phyloP scores from a whole-genome alignment of 768 basidiomycete species.

The Mycena leptocephala region DNA sequence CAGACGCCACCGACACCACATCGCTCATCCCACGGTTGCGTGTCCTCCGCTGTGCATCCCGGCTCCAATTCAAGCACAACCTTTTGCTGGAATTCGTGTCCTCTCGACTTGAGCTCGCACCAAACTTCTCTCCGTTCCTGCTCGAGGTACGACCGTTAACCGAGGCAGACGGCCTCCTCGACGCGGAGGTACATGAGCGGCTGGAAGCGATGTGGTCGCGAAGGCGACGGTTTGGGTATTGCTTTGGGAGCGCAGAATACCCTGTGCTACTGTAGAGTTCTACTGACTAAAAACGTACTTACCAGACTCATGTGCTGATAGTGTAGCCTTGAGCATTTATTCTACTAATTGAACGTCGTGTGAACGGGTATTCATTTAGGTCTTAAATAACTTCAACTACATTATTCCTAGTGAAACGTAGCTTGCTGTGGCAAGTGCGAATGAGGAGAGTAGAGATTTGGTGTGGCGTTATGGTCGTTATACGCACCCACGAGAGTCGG shows the following conservation, averaged over 20 bases:
- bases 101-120: slow-evolving; percentile 17
- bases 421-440: not conserved
- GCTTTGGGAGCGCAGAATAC: slow-evolving; percentile 20
- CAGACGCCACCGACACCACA: not conserved
- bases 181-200: slow-evolving; percentile 20
- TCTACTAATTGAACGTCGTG: not conserved
- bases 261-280: slow-evolving; percentile 7
- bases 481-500: too few species aligned
- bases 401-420: not conserved
- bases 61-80: slow-evolving; percentile 21
- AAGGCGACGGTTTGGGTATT: slow-evolving; percentile 17
- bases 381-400: not conserved
- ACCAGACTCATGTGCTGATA: not conserved
- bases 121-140: slow-evolving; percentile 11
- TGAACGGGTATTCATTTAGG: not conserved
- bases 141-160: slow-evolving; percentile 17
- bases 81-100: slow-evolving; percentile 20
- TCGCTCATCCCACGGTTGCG: slow-evolving; percentile 15
- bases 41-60: slow-evolving; percentile 18
- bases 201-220: slow-evolving; percentile 12
- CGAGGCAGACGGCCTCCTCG: slow-evolving; percentile 20
- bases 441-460: too few species aligned
- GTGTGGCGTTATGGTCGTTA: too few species aligned
- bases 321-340: not conserved
- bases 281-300: slow-evolving; percentile 7